These are phyloP conservation scores for Dactylis glomerata DNA, from an alignment of 176 grass and related monocot species.

Conservation along the genomic window DNA sequence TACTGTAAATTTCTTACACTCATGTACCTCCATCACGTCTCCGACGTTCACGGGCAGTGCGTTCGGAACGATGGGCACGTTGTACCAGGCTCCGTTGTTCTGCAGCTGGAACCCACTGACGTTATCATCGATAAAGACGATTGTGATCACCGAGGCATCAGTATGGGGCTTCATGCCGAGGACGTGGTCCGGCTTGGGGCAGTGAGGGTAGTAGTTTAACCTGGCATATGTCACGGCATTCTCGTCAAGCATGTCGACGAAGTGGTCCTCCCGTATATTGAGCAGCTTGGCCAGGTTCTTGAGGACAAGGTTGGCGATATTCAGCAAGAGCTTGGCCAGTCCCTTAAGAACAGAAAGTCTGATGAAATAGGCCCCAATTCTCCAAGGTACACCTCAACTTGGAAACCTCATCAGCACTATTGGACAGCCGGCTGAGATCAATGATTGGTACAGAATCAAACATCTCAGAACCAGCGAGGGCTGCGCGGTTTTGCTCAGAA, in stretches of 20 bases:
- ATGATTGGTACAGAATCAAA: slow-evolving; percentile 28
- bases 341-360: too few relatives aligned
- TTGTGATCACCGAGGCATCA: slow-evolving; percentile 44
- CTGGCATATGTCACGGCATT: slow-evolving; percentile 28
- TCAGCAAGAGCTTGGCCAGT: too few relatives aligned
- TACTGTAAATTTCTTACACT: not conserved
- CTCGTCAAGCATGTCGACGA: slow-evolving; percentile 23
- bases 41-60: slow-evolving; percentile 43
- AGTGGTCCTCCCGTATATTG: slow-evolving; percentile 12
- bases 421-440: slow-evolving; percentile 45
- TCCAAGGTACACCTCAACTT: slow-evolving; percentile 29
- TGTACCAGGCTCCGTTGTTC: slow-evolving; percentile 35
- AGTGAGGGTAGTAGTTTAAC: slow-evolving; percentile 55
- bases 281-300: slow-evolving; percentile 26
- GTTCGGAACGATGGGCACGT: slow-evolving; percentile 36
- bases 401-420: slow-evolving; percentile 1
- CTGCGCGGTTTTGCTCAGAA: not conserved
- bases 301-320: slow-evolving; percentile 14
- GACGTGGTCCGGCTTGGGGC: slow-evolving; percentile 42
- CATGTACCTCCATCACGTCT: slow-evolving; percentile 50
- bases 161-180: slow-evolving; percentile 56
- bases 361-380: slow-evolving; percentile 54
- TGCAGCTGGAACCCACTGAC: slow-evolving; percentile 57
- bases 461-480: not conserved
- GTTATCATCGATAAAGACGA: slow-evolving; percentile 41